Base-by-base conservation (phyloP, 106 monocot genomes). In the Xerophyta viscosa region DNA sequence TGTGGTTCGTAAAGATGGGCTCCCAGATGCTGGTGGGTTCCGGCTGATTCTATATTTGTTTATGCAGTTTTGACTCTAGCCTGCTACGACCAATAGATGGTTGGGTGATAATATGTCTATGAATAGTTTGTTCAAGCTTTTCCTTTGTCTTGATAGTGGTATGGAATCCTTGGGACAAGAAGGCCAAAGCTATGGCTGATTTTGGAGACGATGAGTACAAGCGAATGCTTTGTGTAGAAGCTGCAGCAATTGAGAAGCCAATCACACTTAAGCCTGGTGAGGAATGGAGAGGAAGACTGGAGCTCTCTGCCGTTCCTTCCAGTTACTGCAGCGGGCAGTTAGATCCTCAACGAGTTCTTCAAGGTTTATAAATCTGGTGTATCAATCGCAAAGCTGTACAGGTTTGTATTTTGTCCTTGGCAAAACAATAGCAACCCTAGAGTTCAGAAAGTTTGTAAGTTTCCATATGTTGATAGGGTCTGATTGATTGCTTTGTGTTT, bases 21-120 rank as follows among this genome's bases (percentile, higher is more conserved):
- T 91, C 24, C 91, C 81, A 44, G 91, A 91, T 64, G 77, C 80
- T 25, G 85, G 91, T 86, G 77, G n/a, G n/a, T n/a, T n/a, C n/a
- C n/a, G n/a, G n/a, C 39, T 39, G 39, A 12, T 8, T 7, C 3
- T 39, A 12, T 39, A 58, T 48, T 57, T 67, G 51, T 7, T 39
- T 39, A 2, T n/a, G n/a, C n/a, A n/a, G n/a, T n/a, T n/a, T n/a
- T n/a, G n/a, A n/a, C n/a, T n/a, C n/a, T n/a, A n/a, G n/a, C n/a
- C n/a, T n/a, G n/a, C n/a, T n/a, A n/a, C n/a, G n/a, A n/a, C n/a
- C n/a, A n/a, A n/a, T n/a, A n/a, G n/a, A n/a, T n/a, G n/a, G n/a
- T n/a, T n/a, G n/a, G n/a, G n/a, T n/a, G n/a, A n/a, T n/a, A n/a
- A n/a, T n/a, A n/a, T n/a, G n/a, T n/a, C n/a, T n/a, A n/a, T n/a